These are phyloP conservation scores for Hydnum rufescens DNA, from an alignment of 768 basidiomycete genomes.

Conservation along the genomic window DNA sequence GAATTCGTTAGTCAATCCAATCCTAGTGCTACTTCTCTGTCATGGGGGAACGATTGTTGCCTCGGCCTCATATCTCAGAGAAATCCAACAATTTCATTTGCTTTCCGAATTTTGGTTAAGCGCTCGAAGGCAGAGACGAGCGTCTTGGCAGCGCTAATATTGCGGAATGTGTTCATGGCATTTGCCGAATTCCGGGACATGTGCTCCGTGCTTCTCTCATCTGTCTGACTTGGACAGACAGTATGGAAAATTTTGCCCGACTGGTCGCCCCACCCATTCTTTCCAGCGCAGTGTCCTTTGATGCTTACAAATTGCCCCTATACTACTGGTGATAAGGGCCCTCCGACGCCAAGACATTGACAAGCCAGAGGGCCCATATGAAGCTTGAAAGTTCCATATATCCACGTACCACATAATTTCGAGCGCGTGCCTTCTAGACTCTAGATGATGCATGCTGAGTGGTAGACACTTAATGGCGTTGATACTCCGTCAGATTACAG, in stretches of 20 bases:
- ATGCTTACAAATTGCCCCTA: conserved; percentile 19
- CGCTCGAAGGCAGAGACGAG: not conserved
- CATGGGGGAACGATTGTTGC: no score
- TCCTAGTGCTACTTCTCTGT: no score
- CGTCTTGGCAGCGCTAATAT: not conserved
- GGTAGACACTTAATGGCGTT: conserved; percentile 59
- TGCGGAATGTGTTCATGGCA: conserved; percentile 24
- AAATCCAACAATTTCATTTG: no score
- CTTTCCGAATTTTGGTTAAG: no score
- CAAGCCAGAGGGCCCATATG: conserved; percentile 37
- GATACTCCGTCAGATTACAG: not conserved
- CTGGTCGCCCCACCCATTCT: not conserved
- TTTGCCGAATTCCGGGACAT: no score
- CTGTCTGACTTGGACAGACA: conserved; percentile 45
- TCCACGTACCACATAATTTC: conserved; percentile 32
- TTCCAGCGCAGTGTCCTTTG: not conserved
- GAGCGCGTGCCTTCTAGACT: conserved; percentile 26
- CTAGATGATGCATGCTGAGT: conserved; percentile 37
- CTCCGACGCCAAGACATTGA: conserved; percentile 69
- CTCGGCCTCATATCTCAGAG: no score
- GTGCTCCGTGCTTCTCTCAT: no score
- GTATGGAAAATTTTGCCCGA: not conserved
- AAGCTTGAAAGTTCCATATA: conserved; percentile 45
- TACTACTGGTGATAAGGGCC: conserved; percentile 58
- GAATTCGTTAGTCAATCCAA: no score